Evolutionary conservation across 371 early-diverging fungal genomes (phyloP).

Genomic region (Syncephalastrum racemosum): DNA sequence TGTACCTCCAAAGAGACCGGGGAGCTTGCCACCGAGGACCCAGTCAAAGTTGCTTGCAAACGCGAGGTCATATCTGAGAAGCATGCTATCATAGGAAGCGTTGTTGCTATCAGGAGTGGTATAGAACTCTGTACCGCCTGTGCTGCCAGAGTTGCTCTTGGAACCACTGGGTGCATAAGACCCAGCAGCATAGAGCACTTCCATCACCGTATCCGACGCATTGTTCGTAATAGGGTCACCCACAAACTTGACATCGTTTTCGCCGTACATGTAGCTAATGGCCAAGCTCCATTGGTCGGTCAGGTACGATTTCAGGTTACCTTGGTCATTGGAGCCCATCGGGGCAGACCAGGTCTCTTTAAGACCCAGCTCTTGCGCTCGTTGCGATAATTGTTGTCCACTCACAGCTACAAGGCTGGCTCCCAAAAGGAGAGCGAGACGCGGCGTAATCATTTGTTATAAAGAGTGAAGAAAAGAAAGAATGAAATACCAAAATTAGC

Average conservation of each 20-base stretch:
- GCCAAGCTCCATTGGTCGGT: slow-evolving; percentile 25
- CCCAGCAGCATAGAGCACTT: slow-evolving; percentile 42
- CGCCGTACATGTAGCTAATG: slow-evolving; percentile 17
- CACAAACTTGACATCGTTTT: slow-evolving; percentile 42
- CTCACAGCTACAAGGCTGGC: too few species aligned
- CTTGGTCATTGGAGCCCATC: slow-evolving; percentile 16
- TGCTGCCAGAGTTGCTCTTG: slow-evolving; percentile 18
- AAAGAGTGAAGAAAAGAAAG: too few species aligned
- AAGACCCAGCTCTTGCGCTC: slow-evolving; percentile 28
- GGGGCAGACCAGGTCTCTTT: slow-evolving; percentile 36
- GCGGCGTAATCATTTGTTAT: too few species aligned
- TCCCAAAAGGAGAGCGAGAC: too few species aligned
- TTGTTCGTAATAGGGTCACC: slow-evolving; percentile 40
- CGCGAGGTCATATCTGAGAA: slow-evolving; percentile 54
- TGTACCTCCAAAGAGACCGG: slow-evolving; percentile 49
- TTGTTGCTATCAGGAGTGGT: slow-evolving; percentile 37
- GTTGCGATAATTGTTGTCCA: slow-evolving; percentile 8
- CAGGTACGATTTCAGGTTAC: slow-evolving; percentile 16
- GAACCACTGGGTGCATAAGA: slow-evolving; percentile 38
- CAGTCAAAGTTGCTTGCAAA: slow-evolving; percentile 56
- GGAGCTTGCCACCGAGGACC: slow-evolving; percentile 58
- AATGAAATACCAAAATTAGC: too few species aligned
- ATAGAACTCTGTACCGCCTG: slow-evolving; percentile 50
- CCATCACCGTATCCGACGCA: slow-evolving; percentile 26
- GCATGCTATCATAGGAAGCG: slow-evolving; percentile 35